Percentiles rank a stretch among this genome's conserved stretches.
Conservation (phyloP, 2,329 filamentous ascomycete species). For the Fusarium pseudoanthophilum region DNA sequence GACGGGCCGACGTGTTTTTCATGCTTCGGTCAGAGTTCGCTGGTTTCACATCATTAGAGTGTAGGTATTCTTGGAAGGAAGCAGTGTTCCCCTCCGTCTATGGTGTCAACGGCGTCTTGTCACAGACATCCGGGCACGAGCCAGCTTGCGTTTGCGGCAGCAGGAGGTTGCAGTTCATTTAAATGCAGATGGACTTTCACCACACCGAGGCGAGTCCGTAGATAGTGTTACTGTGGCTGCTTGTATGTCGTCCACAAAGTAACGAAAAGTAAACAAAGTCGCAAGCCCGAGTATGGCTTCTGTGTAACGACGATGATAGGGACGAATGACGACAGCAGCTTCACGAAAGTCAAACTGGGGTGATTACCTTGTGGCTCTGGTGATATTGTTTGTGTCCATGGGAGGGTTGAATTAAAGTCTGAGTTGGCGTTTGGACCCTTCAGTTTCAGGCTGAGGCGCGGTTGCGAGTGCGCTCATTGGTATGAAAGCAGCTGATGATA, state of each 20-base stretch:
- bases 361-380: neutral
- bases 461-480: neutral
- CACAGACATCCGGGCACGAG: constrained; percentile 8
- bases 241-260: neutral
- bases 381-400: constrained; percentile 6
- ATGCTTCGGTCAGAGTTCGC: constrained; percentile 14
- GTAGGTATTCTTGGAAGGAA: neutral
- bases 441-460: constrained; percentile 32
- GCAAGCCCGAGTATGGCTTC: constrained; percentile 3
- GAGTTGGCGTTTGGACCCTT: constrained; percentile 31
- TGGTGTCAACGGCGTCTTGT: constrained; percentile 3
- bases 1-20: constrained; percentile 20
- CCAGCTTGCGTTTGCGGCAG: constrained; percentile 10
- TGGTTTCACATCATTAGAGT: constrained; percentile 22
- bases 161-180: constrained; percentile 14
- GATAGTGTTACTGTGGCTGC: constrained; percentile 29
- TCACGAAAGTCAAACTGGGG: neutral
- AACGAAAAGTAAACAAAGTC: constrained; percentile 13
- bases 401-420: constrained; percentile 22
- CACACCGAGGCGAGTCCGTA: constrained; percentile 9
- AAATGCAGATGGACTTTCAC: constrained; percentile 13
- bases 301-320: neutral
- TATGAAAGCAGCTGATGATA: neutral
- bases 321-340: neutral
- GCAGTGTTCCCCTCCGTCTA: constrained; percentile 4